Evolutionary conservation across 441 rosid species (phyloP).

Genomic region (Raphanus hybrid): DNA sequence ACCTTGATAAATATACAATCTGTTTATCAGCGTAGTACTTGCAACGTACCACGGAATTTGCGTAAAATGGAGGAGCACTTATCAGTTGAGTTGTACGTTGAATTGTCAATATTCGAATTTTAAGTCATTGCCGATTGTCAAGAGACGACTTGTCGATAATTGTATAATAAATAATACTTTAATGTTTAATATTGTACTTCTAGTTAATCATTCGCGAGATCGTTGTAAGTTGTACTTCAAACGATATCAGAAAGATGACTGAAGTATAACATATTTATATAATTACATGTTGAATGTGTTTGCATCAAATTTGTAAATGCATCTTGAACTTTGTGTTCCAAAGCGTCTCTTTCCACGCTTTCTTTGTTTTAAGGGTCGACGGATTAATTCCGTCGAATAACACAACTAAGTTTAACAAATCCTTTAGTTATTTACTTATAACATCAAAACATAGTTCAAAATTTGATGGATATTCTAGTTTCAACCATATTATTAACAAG

Average conservation of each 20-base stretch:
- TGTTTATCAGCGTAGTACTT: too few species aligned
- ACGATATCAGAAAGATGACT: too few species aligned
- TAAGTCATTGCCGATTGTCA: slow-evolving; percentile 1
- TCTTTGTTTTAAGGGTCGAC: too few species aligned
- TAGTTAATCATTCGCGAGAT: neutral
- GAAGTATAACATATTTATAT: too few species aligned
- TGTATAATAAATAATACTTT: neutral
- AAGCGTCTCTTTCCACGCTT: too few species aligned
- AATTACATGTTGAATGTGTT: too few species aligned
- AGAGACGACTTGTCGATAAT: slow-evolving; percentile 28
- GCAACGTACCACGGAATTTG: slow-evolving; percentile 42
- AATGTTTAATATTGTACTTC: neutral
- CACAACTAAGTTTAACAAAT: too few species aligned
- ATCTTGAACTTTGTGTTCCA: neutral
- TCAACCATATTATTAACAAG: too few species aligned
- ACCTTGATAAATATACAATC: too few species aligned
- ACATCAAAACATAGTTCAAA: neutral
- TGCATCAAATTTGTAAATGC: neutral
- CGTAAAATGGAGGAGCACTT: slow-evolving; percentile 39
- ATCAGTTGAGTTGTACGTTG: slow-evolving; percentile 36
- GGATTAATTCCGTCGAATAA: too few species aligned
- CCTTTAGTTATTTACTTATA: too few species aligned
- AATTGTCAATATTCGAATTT: slow-evolving; percentile 25
- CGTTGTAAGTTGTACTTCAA: neutral
- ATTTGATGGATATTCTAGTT: neutral